Base-by-base conservation (phyloP, 371 early-diverging fungal genomes). In the Mortierella sp. region DNA sequence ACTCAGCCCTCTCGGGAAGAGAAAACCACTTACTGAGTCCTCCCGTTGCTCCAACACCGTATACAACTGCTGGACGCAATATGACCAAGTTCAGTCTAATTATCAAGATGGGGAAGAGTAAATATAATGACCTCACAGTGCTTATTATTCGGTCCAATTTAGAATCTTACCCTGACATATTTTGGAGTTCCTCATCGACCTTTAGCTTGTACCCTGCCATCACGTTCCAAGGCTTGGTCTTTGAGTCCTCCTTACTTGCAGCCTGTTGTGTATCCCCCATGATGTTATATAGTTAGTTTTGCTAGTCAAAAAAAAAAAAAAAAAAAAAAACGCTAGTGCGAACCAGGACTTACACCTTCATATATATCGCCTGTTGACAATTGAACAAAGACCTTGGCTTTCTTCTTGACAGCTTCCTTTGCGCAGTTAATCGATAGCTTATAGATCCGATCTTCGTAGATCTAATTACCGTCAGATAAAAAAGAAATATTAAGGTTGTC, bases 341-440 rank as follows among this genome's bases (percentile, higher is more conserved):
- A 43, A 26, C 2, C 22, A 23, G 12, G 1, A 55, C 79, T 65
- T 83, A 93, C 95, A 84, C 91, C 92, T 57, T 94, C 94, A 83
- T 96, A 96, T 22, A 98, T 91, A 76, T 96, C 96, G 8, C 93
- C 96, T 5, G 97, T 96, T 32, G 95, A 95, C 53, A 96, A 61
- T 66, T 95, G 92, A 29, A 96, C 89, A 83, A 95, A 94, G 2
- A 87, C 87, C 66, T 93, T 93, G 35, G 90, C 89, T 0, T 88
- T 85, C 28, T 91, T 83, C 76, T 92, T 92, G 34, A 92, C 93
- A n/a, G 96, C 96, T 80, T 95, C 94, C 70, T 91, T 61, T 15
- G 91, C 96, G 45, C 93, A 92, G 40, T 88, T 86, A 62, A 91
- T 86, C 23, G 95, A 89, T 22, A 97, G 81, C 63, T 88, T 86